A percentile compares a stretch with the other conserved stretches of the same genome.
These are phyloP conservation scores for Diaporthe velutina DNA, from an alignment of 2,329 filamentous ascomycete species.

Conservation along the genomic window DNA sequence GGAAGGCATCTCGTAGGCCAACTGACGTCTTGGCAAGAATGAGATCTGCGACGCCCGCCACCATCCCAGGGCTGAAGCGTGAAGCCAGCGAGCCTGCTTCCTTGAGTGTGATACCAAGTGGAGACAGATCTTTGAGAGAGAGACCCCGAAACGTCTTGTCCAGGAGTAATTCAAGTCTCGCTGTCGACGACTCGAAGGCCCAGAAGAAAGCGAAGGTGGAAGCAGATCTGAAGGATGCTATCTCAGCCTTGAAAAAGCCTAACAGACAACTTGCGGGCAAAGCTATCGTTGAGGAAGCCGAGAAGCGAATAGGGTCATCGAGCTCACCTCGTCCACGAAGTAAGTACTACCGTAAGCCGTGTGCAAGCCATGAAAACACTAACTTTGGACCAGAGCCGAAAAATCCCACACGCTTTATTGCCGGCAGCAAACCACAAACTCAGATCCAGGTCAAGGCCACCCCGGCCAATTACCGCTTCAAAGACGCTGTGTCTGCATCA, in stretches of 20 bases:
- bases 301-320: conserved; percentile 65
- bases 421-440: conserved; percentile 40
- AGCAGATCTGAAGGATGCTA: conserved; percentile 79
- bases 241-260: conserved; percentile 79
- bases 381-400: conserved; percentile 58
- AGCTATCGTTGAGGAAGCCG: conserved; percentile 75
- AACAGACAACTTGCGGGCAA: conserved; percentile 79
- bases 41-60: conserved; percentile 76
- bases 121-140: conserved; percentile 58
- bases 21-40: conserved; percentile 72
- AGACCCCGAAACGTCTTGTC: conserved; percentile 55
- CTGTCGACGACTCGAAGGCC: conserved; percentile 67
- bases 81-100: conserved; percentile 74
- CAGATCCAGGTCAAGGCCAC: conserved; percentile 68
- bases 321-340: conserved; percentile 62
- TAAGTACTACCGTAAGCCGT: conserved; percentile 51
- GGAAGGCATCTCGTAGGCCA: conserved; percentile 69
- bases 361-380: neutral
- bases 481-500: conserved; percentile 57
- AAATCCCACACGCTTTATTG: conserved; percentile 60
- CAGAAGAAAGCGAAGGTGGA: conserved; percentile 77
- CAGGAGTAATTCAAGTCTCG: conserved; percentile 61
- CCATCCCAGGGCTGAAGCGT: conserved; percentile 73
- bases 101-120: conserved; percentile 62
- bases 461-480: conserved; percentile 67